Base-by-base conservation (phyloP, 2,329 filamentous ascomycete species). In the Mollisia scopiformis region DNA sequence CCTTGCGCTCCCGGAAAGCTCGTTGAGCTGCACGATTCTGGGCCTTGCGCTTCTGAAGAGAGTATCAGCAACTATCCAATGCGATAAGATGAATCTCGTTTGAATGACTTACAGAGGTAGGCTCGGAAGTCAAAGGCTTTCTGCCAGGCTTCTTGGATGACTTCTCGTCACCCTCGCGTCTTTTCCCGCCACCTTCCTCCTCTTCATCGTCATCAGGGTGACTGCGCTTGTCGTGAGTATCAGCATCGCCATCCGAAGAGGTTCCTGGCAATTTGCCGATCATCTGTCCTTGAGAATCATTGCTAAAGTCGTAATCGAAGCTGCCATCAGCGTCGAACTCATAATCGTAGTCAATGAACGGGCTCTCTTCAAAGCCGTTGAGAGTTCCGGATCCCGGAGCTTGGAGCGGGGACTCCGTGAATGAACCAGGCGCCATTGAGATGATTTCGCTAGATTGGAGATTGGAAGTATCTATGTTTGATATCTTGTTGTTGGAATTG, bases 71-170 rank as follows among this genome's bases (percentile, higher is more conserved):
- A 31, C 61, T 13, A 13, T 51, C 16, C 55, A 51, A 58, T 62
- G 49, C 53, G 55, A 59, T 27, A 66, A 53, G 31, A 68, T 75
- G 69, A 75, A 73, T 65, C 27, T 57, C 21, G 31, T 30, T 57
- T 21, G 47, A 62, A 58, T 59, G 51, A 86, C 93, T 81, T 88
- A 98, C 94, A 68, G 93, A 95, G 69, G 91, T 98, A 25, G 95
- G 95, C 76, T 98, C 95, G 23, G 92, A 96, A 51, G 92, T 98
- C 71, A 98, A 82, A 21, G 94, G 95, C 82, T 99, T 99, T 65
- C 95, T 87, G 54, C 95, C 95, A 4, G 95, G 94, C 79, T 98
- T 99, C 86, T 98, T 98, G 25, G 92, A 87, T 46, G 88, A 83
- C 78, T 95, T 97, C 47, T 93, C 92, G 58, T 92, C 71, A 13